Evolutionary conservation across 2,329 filamentous ascomycete genomes (phyloP), one percentile per base, ranked within the genome.

Genomic region (Pyrenophora tritici-repentis): DNA sequence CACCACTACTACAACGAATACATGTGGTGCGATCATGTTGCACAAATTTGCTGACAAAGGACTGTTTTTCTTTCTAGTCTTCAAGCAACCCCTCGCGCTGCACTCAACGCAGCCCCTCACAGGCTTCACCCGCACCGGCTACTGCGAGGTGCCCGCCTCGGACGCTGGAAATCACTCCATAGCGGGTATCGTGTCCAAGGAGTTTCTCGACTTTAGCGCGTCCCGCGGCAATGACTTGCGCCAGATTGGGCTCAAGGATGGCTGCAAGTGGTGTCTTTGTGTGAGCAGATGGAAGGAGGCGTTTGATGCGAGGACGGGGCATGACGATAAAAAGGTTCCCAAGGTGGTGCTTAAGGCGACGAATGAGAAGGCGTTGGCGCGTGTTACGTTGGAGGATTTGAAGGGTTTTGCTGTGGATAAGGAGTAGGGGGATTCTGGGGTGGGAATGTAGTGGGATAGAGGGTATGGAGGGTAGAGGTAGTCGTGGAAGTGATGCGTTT

Each of bases 261-360:
- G 84, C 6, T 85, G 83, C 62, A 83, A 81, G 66, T 86, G 84
- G 83, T 87, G 84, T 68, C 70, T 87, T 4, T 86, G 84, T 62
- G 83, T 83, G 2, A 74, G 70, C 9, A 71, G 83, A 37, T 86
- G 83, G 82, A 80, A 80, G 59, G 83, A 86, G 66, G 84, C 83
- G 1, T 80, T 83, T 53, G 75, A 82, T 47, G 83, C 83, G 1
- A 73, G 79, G 53, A 78, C 75, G 39, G 73, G 72, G 10, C 78
- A 79, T 35, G 73, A 75, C 29, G 76, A 79, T 41, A 70, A 67
- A 56, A 74, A 77, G 58, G 78, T 80, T 39, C 78, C 78, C 1
- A 77, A 68, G 52, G 74, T 84, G 13, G 78, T 79, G 39, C 61
- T 83, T 33, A 75, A 77, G 24, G 79, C 79, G 17, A 83, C 81